These are phyloP conservation scores for Tetrapisispora nanseiensis DNA, from an alignment of 805 yeast species.

Conservation along the genomic window DNA sequence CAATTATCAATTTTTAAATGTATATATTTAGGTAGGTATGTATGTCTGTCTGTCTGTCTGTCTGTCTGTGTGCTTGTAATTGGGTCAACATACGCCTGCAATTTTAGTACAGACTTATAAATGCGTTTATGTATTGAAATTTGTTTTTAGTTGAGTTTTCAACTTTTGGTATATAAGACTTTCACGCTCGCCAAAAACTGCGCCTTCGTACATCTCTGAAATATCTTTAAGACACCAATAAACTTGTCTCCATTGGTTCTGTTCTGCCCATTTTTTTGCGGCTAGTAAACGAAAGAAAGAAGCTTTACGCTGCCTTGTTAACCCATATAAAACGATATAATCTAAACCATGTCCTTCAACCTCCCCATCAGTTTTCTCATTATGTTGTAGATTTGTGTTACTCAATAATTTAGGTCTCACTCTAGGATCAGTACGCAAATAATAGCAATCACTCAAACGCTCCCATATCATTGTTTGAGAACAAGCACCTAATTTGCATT, in stretches of 20 bases:
- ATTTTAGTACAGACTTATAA: too few species aligned
- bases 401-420: slow-evolving; percentile 10
- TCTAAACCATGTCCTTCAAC: slow-evolving; percentile 10
- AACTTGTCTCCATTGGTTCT: slow-evolving; percentile 26
- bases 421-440: slow-evolving; percentile 34
- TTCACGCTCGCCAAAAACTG: slow-evolving; percentile 14
- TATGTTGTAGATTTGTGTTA: not conserved
- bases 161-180: slow-evolving; percentile 17
- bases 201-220: slow-evolving; percentile 21
- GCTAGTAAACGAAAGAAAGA: slow-evolving; percentile 70
- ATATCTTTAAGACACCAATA: slow-evolving; percentile 27
- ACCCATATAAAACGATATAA: slow-evolving; percentile 36
- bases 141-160: slow-evolving; percentile 4
- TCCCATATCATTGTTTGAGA: slow-evolving; percentile 45
- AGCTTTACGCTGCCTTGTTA: slow-evolving; percentile 60
- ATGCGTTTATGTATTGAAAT: not conserved
- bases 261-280: slow-evolving; percentile 56
- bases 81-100: too few species aligned
- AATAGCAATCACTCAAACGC: slow-evolving; percentile 44
- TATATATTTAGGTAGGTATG: too few species aligned
- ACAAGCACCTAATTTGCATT: slow-evolving; percentile 36
- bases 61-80: too few species aligned
- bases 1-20: too few species aligned
- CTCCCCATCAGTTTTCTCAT: not conserved
- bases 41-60: too few species aligned